Percentiles rank a stretch among this genome's conserved stretches.
Conservation (phyloP, 2,329 filamentous ascomycete genomes). For the Rutstroemia sp. region DNA sequence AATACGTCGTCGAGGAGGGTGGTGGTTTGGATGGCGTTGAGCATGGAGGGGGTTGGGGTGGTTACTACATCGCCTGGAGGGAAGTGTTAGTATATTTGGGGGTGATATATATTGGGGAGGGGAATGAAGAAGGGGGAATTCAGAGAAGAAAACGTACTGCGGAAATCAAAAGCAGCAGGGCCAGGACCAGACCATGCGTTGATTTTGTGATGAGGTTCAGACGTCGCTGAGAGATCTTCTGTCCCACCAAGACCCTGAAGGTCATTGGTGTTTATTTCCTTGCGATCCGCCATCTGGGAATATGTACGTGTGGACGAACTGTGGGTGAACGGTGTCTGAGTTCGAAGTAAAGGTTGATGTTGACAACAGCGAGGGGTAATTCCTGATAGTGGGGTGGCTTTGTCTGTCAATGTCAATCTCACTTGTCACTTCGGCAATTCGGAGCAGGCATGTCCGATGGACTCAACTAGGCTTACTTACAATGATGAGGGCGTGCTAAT, state of each 20-base stretch:
- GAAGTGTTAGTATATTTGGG: not conserved
- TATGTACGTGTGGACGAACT: not conserved
- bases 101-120: not conserved
- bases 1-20: conserved; percentile 81
- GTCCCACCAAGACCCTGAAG: conserved; percentile 13
- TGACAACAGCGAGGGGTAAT: not conserved
- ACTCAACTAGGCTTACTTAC: too few species aligned
- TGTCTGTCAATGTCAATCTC: not conserved
- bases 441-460: not conserved
- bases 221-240: conserved; percentile 10
- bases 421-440: not conserved
- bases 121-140: not conserved
- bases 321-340: not conserved
- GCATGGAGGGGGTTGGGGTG: conserved; percentile 73
- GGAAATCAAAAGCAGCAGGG: conserved; percentile 29
- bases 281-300: not conserved
- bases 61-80: conserved; percentile 59
- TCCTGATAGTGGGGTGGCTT: not conserved
- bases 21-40: conserved; percentile 66
- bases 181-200: conserved; percentile 29
- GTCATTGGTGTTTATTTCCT: conserved; percentile 2
- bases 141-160: conserved; percentile 19
- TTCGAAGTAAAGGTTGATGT: not conserved
- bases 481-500: too few species aligned
- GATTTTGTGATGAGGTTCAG: conserved; percentile 6